Percentiles rank a stretch among this genome's conserved stretches.
Conservation (phyloP, 1,284 basidiomycete genomes). For the Tilletia indica region DNA sequence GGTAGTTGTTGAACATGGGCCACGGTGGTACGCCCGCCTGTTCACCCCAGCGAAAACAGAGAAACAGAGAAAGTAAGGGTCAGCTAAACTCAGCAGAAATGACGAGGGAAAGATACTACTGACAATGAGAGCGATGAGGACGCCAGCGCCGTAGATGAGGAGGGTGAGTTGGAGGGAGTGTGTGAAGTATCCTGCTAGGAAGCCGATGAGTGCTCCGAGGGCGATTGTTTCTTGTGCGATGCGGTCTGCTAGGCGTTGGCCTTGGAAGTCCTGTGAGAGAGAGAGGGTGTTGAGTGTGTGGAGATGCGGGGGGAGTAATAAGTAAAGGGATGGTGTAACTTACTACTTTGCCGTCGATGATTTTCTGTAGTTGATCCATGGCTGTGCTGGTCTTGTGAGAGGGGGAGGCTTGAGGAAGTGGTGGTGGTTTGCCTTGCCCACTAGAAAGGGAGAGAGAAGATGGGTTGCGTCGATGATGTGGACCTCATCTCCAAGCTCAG, state of each 20-base stretch:
- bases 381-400: not conserved
- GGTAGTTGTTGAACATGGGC: conserved; percentile 32
- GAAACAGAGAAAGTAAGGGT: not conserved
- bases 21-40: conserved; percentile 32
- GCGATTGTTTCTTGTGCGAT: conserved; percentile 31
- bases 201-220: not conserved
- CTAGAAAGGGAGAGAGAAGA: too few relatives aligned
- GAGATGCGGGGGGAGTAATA: too few relatives aligned
- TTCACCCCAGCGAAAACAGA: not conserved
- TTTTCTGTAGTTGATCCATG: conserved; percentile 29
- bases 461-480: too few relatives aligned
- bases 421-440: not conserved
- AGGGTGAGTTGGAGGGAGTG: conserved; percentile 33
- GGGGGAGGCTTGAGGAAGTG: not conserved
- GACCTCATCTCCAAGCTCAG: too few relatives aligned
- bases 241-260: conserved; percentile 29
- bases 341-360: conserved; percentile 34
- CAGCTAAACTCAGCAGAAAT: not conserved
- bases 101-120: conserved; percentile 12
- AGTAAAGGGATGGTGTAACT: conserved; percentile 9
- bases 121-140: conserved; percentile 26
- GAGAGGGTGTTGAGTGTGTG: not conserved
- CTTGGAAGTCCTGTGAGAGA: conserved; percentile 30
- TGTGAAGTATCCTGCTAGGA: conserved; percentile 25
- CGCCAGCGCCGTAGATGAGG: conserved; percentile 21